phyloP scores from a whole-genome alignment of 2,329 filamentous ascomycete species.

The Cryphonectria nitschkei region DNA sequence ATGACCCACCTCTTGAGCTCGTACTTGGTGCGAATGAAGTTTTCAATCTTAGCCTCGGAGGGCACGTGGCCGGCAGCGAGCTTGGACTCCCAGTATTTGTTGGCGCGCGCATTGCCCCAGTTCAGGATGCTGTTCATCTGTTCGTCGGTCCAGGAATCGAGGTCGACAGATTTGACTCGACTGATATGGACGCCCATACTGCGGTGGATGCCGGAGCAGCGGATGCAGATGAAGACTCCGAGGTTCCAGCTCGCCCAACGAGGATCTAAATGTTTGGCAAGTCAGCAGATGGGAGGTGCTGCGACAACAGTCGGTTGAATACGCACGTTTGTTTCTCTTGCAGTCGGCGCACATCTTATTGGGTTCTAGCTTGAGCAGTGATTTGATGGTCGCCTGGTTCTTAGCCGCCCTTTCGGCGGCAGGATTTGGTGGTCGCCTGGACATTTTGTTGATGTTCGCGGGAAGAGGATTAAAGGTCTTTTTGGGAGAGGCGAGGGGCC shows the following conservation, averaged over 20 bases:
- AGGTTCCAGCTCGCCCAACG: slow-evolving; percentile 99
- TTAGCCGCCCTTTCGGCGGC: slow-evolving; percentile 86
- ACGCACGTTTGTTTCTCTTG: slow-evolving; percentile 96
- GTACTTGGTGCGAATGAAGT: slow-evolving; percentile 99
- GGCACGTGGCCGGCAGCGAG: slow-evolving; percentile 87
- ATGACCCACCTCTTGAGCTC: slow-evolving; percentile 99
- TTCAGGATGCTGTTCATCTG: slow-evolving; percentile 90
- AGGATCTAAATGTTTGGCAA: slow-evolving; percentile 67
- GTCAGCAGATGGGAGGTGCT: background rate
- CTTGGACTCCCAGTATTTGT: slow-evolving; percentile 99
- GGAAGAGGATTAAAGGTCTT: background rate
- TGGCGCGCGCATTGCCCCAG: slow-evolving; percentile 96
- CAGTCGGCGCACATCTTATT: slow-evolving; percentile 99
- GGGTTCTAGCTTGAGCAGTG: slow-evolving; percentile 86
- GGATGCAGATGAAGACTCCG: slow-evolving; percentile 95
- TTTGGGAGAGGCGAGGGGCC: background rate
- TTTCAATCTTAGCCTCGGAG: slow-evolving; percentile 98
- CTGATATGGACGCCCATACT: slow-evolving; percentile 99
- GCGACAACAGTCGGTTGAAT: background rate
- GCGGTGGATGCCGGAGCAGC: slow-evolving; percentile 97
- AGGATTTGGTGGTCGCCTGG: slow-evolving; percentile 75
- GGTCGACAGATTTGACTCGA: slow-evolving; percentile 95
- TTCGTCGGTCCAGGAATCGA: slow-evolving; percentile 98
- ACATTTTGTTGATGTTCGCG: slow-evolving; percentile 59
- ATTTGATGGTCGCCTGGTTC: slow-evolving; percentile 94